Percentiles rank a stretch among this genome's conserved stretches.
These are phyloP conservation scores for Scedosporium minutisporum DNA, from an alignment of 2,329 filamentous ascomycete species.

Conservation along the genomic window DNA sequence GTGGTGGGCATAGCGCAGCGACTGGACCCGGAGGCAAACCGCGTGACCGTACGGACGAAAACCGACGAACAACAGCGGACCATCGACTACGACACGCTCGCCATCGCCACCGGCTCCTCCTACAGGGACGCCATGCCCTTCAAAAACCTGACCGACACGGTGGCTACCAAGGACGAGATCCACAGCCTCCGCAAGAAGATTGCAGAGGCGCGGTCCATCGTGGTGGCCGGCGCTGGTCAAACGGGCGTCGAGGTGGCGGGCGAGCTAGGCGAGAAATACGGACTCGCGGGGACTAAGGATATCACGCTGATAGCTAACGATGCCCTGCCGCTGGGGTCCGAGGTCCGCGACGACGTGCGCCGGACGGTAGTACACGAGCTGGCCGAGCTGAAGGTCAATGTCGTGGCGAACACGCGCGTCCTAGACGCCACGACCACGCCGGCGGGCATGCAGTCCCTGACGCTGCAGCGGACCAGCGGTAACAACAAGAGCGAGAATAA, in stretches of 20 bases:
- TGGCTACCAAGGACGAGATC: constrained; percentile 30
- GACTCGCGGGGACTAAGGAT: no score
- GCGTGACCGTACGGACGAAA: constrained; percentile 19
- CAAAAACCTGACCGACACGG: constrained; percentile 33
- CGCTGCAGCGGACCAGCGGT: background rate
- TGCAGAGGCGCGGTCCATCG: constrained; percentile 21
- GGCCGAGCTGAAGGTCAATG: constrained; percentile 31
- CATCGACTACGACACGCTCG: constrained; percentile 38
- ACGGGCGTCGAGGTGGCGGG: constrained; percentile 28
- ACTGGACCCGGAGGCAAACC: constrained; percentile 30
- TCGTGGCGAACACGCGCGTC: constrained; percentile 30
- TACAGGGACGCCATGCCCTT: constrained; percentile 28
- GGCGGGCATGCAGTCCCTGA: constrained; percentile 22
- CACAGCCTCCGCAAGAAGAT: constrained; percentile 27
- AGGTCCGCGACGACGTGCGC: constrained; percentile 22
- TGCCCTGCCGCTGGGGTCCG: no score
- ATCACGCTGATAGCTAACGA: no score
- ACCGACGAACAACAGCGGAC: constrained; percentile 24
- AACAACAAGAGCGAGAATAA: no score
- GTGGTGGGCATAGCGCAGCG: constrained; percentile 36
- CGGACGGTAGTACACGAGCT: constrained; percentile 28
- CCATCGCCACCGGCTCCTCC: constrained; percentile 34
- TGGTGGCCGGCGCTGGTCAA: constrained; percentile 26
- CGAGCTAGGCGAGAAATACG: constrained; percentile 15
- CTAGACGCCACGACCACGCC: constrained; percentile 18